These are phyloP conservation scores for Scenedesmus sp. DNA, from an alignment of 163 green algal species.

Conservation along the genomic window DNA sequence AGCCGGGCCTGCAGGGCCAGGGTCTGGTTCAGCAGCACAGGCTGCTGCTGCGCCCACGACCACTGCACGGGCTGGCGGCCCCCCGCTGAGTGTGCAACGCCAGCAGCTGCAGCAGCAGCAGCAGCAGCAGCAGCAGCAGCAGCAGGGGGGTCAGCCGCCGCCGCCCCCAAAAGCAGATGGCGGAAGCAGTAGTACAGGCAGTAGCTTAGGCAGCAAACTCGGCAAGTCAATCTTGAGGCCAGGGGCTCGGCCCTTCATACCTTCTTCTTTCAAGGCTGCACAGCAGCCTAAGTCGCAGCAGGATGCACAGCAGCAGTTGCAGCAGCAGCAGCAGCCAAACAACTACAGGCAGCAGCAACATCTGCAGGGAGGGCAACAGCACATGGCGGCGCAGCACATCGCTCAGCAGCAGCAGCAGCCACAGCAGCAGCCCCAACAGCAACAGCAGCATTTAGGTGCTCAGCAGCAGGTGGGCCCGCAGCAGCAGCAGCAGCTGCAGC, in stretches of 20 bases:
- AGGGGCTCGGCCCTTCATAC: slow-evolving; percentile 35
- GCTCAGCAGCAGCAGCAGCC: not conserved
- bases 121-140: slow-evolving; percentile 37
- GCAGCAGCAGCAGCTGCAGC: slow-evolving; percentile 45
- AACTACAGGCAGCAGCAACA: slow-evolving; percentile 37
- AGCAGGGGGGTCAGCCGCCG: slow-evolving; percentile 31
- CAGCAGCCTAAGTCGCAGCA: not conserved
- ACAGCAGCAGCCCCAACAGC: slow-evolving; percentile 17
- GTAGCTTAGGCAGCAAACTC: slow-evolving; percentile 10
- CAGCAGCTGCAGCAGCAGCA: slow-evolving; percentile 46
- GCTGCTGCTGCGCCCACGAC: not conserved
- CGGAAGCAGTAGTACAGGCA: not conserved
- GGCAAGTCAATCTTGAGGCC: slow-evolving; percentile 30
- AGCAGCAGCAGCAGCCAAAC: not conserved
- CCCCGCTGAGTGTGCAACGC: not conserved
- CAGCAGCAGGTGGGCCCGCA: slow-evolving; percentile 27
- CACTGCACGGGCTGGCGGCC: not conserved
- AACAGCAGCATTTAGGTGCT: not conserved
- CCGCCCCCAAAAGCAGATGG: slow-evolving; percentile 1
- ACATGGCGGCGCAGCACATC: not conserved
- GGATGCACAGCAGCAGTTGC: slow-evolving; percentile 1
- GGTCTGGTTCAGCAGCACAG: not conserved
- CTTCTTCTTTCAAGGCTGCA: not conserved
- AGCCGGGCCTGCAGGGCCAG: not conserved
- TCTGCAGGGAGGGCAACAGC: no score